Conservation (phyloP, 2,329 filamentous ascomycete genomes). For the Colletotrichum australisinense region DNA sequence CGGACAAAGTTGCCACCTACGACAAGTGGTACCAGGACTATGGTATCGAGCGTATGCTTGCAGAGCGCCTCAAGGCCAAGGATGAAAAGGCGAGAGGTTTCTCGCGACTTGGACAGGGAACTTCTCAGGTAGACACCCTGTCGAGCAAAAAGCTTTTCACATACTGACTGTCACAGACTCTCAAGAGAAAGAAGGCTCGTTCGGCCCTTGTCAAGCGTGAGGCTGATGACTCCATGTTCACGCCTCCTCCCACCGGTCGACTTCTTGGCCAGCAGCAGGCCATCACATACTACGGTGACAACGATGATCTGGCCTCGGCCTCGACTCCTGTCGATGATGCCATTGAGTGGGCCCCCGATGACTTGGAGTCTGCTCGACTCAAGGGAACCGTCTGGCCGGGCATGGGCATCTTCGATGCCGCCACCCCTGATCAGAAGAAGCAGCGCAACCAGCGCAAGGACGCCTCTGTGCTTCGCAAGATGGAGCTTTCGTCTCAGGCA, state of each 20-base stretch:
- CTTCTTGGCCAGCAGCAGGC: constrained; percentile 20
- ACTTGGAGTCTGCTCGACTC: constrained; percentile 45
- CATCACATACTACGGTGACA: constrained; percentile 24
- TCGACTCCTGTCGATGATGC: not conserved
- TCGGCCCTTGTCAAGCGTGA: constrained; percentile 8
- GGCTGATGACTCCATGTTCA: constrained; percentile 4
- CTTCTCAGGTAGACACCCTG: not conserved
- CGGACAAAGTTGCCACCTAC: constrained; percentile 72
- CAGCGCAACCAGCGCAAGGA: constrained; percentile 85
- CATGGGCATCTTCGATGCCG: constrained; percentile 86
- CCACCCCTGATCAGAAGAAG: constrained; percentile 77
- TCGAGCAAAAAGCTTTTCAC: not conserved
- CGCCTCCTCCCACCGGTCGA: constrained; percentile 2
- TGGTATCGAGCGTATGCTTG: constrained; percentile 78
- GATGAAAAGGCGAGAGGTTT: constrained; percentile 74
- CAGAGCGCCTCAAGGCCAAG: constrained; percentile 82
- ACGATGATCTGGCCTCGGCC: not conserved
- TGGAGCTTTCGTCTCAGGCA: constrained; percentile 72
- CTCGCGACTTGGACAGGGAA: constrained; percentile 40
- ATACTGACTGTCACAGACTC: not conserved
- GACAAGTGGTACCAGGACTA: constrained; percentile 82
- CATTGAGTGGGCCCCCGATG: constrained; percentile 13
- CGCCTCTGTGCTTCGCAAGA: constrained; percentile 74
- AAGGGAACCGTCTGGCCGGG: constrained; percentile 82
- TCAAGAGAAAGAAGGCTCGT: constrained; percentile 27